A percentile compares a stretch with the other conserved stretches of the same genome.
Conservation (phyloP, 805 yeast species). For the Saccharomycopsis capsularis region DNA sequence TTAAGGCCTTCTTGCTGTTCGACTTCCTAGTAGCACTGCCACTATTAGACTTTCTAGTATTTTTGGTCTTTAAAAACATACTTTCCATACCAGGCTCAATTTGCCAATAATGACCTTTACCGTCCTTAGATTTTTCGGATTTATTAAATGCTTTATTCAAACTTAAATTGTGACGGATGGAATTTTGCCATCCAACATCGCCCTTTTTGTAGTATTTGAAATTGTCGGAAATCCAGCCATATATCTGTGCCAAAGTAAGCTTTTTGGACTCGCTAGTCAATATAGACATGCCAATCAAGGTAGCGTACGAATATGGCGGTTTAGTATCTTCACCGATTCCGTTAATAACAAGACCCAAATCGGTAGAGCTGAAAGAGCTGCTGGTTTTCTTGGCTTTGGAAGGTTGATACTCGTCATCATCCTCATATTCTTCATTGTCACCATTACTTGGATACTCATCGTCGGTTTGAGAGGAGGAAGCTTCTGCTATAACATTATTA, state of each 20-base stretch:
- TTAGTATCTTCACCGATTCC: conserved; percentile 36
- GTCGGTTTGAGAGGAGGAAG: conserved; percentile 1
- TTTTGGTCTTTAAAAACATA: conserved; percentile 63
- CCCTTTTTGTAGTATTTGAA: conserved; percentile 76
- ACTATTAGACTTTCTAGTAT: conserved; percentile 21
- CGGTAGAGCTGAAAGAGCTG: neutral
- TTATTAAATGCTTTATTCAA: conserved; percentile 89
- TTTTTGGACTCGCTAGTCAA: conserved; percentile 68
- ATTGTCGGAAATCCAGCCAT: conserved; percentile 84
- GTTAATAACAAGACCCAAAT: conserved; percentile 11
- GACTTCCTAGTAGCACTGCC: conserved; percentile 1
- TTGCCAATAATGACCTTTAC: conserved; percentile 86
- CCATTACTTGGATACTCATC: conserved; percentile 4
- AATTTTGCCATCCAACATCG: conserved; percentile 96
- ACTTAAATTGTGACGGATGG: conserved; percentile 89
- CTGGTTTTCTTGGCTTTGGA: neutral
- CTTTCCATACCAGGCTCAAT: conserved; percentile 77
- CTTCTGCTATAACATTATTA: neutral
- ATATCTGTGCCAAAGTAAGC: conserved; percentile 76
- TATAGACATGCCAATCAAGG: conserved; percentile 88
- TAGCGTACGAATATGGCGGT: conserved; percentile 94
- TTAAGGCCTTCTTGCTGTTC: conserved; percentile 11
- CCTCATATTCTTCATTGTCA: conserved; percentile 12
- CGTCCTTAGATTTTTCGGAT: conserved; percentile 84
- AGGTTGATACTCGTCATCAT: neutral